These are phyloP conservation scores for Sarcodon aspratus DNA, from an alignment of 768 basidiomycete species.

Conservation along the genomic window DNA sequence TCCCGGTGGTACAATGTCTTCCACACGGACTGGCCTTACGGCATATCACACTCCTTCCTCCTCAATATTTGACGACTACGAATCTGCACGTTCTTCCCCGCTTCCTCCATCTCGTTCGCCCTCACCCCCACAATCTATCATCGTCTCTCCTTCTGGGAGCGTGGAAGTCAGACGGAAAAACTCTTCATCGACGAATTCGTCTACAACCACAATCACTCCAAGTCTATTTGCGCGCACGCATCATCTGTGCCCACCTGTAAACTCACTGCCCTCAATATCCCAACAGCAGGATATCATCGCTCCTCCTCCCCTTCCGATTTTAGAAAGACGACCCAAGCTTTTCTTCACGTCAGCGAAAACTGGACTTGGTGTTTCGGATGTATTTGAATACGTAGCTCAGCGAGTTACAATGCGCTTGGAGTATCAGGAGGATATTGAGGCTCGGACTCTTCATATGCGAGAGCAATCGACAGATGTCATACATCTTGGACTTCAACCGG, in stretches of 20 bases:
- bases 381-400: constrained; percentile 67
- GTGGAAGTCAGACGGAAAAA: constrained; percentile 14
- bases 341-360: constrained; percentile 77
- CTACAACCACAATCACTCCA: constrained; percentile 47
- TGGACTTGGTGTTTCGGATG: constrained; percentile 55
- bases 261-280: constrained; percentile 6
- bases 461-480: constrained; percentile 25
- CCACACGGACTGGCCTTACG: constrained; percentile 44
- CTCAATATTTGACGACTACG: constrained; percentile 53
- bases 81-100: constrained; percentile 53
- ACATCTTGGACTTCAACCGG: not conserved
- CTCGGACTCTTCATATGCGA: constrained; percentile 26
- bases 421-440: constrained; percentile 49
- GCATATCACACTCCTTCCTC: constrained; percentile 75
- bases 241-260: constrained; percentile 7
- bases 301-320: constrained; percentile 13
- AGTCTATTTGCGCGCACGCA: constrained; percentile 31
- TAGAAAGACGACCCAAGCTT: constrained; percentile 46
- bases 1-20: constrained; percentile 31
- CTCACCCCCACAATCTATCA: constrained; percentile 10
- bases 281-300: constrained; percentile 2
- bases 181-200: constrained; percentile 31
- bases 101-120: constrained; percentile 21
- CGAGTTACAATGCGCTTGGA: constrained; percentile 56
- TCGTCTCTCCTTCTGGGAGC: constrained; percentile 3